Percentiles rank a stretch among this genome's conserved stretches.
These are phyloP conservation scores for Dryas octopetala DNA, from an alignment of 306 rosid species.

Conservation along the genomic window DNA sequence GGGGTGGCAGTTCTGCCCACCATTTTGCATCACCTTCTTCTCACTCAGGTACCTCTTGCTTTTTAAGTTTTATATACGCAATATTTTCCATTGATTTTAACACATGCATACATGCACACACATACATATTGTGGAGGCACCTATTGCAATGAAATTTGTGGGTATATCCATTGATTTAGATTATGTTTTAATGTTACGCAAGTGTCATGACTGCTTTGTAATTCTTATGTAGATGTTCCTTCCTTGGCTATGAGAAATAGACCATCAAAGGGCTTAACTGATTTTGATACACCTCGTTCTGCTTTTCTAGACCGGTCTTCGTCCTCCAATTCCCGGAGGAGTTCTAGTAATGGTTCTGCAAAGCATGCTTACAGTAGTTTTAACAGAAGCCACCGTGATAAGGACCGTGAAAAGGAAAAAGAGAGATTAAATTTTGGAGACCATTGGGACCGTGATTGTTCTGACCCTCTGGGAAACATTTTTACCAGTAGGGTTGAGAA, in stretches of 20 bases:
- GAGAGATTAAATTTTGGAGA: slow-evolving; percentile 68
- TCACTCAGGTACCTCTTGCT: slow-evolving; percentile 56
- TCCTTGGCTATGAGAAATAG: slow-evolving; percentile 59
- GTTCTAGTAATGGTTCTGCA: slow-evolving; percentile 76
- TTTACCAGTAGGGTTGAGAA: slow-evolving; percentile 69
- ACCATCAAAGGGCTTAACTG: slow-evolving; percentile 55
- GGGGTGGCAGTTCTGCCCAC: slow-evolving; percentile 85
- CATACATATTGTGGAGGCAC: neutral
- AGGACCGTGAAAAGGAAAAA: slow-evolving; percentile 94
- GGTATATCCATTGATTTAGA: neutral
- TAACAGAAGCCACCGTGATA: slow-evolving; percentile 87
- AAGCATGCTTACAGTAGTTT: slow-evolving; percentile 97
- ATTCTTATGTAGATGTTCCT: slow-evolving; percentile 56
- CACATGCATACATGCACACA: neutral
- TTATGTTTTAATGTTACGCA: neutral
- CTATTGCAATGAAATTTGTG: neutral
- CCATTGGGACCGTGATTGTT: slow-evolving; percentile 71
- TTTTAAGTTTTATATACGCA: neutral
- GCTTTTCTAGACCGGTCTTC: slow-evolving; percentile 76
- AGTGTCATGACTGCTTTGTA: slow-evolving; percentile 12
- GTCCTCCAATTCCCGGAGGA: slow-evolving; percentile 77
- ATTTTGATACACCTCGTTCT: slow-evolving; percentile 75
- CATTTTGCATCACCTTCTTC: slow-evolving; percentile 68
- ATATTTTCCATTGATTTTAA: slow-evolving; percentile 1
- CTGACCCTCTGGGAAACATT: slow-evolving; percentile 67